Base-by-base conservation (phyloP, 2,329 filamentous ascomycete species). In the Fusarium irregulare region DNA sequence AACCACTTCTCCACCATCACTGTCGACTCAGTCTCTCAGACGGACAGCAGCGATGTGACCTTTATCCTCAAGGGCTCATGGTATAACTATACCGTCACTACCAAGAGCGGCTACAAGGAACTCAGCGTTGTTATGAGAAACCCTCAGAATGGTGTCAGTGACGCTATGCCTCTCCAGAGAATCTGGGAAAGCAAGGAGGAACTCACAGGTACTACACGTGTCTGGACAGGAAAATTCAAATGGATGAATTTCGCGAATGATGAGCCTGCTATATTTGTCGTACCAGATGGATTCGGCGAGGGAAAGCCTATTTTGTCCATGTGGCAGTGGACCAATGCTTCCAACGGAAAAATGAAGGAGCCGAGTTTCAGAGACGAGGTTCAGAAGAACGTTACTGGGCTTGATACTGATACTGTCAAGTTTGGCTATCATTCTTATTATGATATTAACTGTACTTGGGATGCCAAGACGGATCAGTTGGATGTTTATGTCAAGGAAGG, bases 221-320 rank as follows among this genome's bases (percentile, higher is more conserved):
- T 74, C 3, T 74, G 71, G 71, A 72, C 71, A 11, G 71, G 72
- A 11, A 74, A 74, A 49, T 48, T 71, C 56, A 71, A 64, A 40
- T 74, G 64, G 59, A 4, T 49, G 3, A 11, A 30, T 3, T 71
- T 56, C 30, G 64, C 71, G 0, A 34, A 6, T 7, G 25, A 74
- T 2, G 72, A 74, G 48, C 25, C 34, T 0, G 66, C 66, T 23
- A 71, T 74, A 7, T 74, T 74, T 8, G 71, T 74, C 11, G 56
- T 64, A 1, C 72, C 72, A 0, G 69, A 74, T 2, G 72, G 72
- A 0, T 63, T 74, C 11, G 72, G 71, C 0, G 60, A 71, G 2
- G 71, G 64, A 0, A 73, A 69, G 51, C 72, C 71, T 25, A 23
- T 73, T 3, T 8, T 73, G 0, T 71, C 71, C 1, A 28, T 64